phyloP scores from a whole-genome alignment of 2,329 filamentous ascomycete species.

The Monilinia laxa region DNA sequence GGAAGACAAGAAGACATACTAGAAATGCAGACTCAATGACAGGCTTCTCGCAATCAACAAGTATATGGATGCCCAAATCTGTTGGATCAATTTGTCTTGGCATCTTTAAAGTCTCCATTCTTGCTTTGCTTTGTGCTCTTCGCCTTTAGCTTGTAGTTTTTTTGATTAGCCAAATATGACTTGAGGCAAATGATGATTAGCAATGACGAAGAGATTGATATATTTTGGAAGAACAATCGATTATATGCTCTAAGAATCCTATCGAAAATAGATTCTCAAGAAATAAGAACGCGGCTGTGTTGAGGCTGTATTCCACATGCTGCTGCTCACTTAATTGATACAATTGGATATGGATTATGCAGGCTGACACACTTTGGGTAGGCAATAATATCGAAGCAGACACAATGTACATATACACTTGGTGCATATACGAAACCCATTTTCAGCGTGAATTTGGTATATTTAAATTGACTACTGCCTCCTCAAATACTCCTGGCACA shows the following conservation, averaged over 20 bases:
- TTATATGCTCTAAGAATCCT: not conserved
- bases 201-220: not conserved
- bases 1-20: not conserved
- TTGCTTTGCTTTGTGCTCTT: constrained; percentile 1
- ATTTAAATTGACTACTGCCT: not conserved
- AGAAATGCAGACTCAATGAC: constrained; percentile 2
- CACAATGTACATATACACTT: not conserved
- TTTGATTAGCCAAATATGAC: not conserved
- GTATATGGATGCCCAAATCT: not conserved
- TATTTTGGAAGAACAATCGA: not conserved
- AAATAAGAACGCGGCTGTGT: too few species aligned
- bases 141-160: not conserved
- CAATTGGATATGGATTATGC: not conserved
- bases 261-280: too few species aligned
- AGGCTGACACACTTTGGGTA: constrained; percentile 2
- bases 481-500: not conserved
- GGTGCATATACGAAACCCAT: constrained; percentile 3
- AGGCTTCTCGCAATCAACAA: constrained; percentile 4
- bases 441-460: not conserved
- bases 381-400: constrained; percentile 3
- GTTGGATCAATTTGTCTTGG: constrained; percentile 3
- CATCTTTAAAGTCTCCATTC: constrained; percentile 6
- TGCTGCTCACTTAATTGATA: not conserved
- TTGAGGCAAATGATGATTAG: not conserved
- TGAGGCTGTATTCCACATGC: constrained; percentile 8